These are phyloP conservation scores for Chamaenerion angustifolium DNA, from an alignment of 345 rosid species.

Conservation along the genomic window DNA sequence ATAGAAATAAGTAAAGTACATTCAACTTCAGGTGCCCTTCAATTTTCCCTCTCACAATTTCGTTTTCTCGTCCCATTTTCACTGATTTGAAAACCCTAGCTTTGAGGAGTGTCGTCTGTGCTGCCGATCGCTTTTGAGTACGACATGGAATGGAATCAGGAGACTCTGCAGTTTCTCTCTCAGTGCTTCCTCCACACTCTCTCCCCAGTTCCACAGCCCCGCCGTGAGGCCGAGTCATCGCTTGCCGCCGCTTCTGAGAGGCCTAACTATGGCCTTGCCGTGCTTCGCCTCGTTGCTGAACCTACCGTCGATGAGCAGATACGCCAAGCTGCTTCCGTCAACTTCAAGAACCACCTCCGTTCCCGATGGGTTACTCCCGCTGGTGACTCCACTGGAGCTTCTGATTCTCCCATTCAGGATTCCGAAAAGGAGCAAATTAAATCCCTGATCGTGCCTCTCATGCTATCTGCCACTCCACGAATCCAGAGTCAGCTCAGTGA, in stretches of 20 bases:
- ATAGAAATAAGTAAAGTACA: too few species aligned
- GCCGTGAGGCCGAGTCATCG: slow-evolving; percentile 68
- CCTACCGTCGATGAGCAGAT: slow-evolving; percentile 67
- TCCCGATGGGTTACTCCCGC: slow-evolving; percentile 54
- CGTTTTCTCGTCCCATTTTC: too few species aligned
- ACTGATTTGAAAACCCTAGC: too few species aligned
- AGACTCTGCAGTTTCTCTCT: slow-evolving; percentile 58
- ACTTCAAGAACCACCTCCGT: slow-evolving; percentile 87
- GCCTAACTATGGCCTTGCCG: slow-evolving; percentile 67
- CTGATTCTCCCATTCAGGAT: slow-evolving; percentile 30
- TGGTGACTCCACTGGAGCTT: slow-evolving; percentile 18
- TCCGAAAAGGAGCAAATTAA: slow-evolving; percentile 82
- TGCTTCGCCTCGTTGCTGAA: slow-evolving; percentile 69
- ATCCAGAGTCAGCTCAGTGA: slow-evolving; percentile 94
- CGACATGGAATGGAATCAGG: slow-evolving; percentile 51
- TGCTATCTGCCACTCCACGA: slow-evolving; percentile 64
- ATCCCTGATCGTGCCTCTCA: slow-evolving; percentile 61
- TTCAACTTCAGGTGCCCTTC: too few species aligned
- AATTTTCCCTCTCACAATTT: too few species aligned
- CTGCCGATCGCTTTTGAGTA: too few species aligned
- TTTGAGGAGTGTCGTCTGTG: too few species aligned
- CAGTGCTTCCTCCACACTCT: slow-evolving; percentile 75
- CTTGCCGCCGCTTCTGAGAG: slow-evolving; percentile 44
- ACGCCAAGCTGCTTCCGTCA: slow-evolving; percentile 91
- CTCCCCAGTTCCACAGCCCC: slow-evolving; percentile 64